Conservation (phyloP, 306 rosid species). For the Begonia fuchsioides region DNA sequence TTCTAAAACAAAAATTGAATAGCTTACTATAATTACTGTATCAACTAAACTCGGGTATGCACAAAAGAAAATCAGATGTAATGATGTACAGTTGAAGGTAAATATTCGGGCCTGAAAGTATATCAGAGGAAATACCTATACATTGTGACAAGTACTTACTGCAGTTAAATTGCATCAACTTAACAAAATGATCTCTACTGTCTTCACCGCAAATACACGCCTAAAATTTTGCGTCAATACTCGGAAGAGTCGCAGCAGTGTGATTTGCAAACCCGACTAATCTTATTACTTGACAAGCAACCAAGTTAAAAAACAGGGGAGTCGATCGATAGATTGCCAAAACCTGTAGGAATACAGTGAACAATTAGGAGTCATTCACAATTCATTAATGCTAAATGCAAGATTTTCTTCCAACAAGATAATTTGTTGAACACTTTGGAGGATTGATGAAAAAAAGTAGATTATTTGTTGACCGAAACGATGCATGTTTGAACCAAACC, state of each 20-base stretch:
- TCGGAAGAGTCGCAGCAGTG: too few relatives aligned
- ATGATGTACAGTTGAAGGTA: not conserved
- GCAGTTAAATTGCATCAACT: constrained; percentile 20
- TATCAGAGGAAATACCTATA: constrained; percentile 22
- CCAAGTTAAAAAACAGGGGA: constrained; percentile 16
- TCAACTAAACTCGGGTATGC: not conserved
- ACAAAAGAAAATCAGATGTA: not conserved
- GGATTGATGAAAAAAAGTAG: too few relatives aligned
- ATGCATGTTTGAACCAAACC: too few relatives aligned
- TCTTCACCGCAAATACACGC: constrained; percentile 18
- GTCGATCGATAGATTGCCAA: not conserved
- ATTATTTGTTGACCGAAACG: too few relatives aligned
- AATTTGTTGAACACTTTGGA: too few relatives aligned
- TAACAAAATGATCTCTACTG: constrained; percentile 11
- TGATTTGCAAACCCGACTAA: too few relatives aligned
- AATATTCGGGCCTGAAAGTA: constrained; percentile 10
- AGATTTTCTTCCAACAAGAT: too few relatives aligned
- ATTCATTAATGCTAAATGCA: not conserved
- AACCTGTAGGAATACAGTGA: constrained; percentile 38
- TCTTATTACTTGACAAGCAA: too few relatives aligned
- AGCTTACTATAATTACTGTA: too few relatives aligned
- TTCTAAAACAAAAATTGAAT: too few relatives aligned
- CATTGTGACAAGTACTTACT: constrained; percentile 18
- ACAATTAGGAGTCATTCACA: not conserved
- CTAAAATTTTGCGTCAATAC: constrained; percentile 72